A percentile compares a stretch with the other conserved stretches of the same genome.
phyloP scores from a whole-genome alignment of 78 protist genomes.

The Dictyostelium firmibasis region DNA sequence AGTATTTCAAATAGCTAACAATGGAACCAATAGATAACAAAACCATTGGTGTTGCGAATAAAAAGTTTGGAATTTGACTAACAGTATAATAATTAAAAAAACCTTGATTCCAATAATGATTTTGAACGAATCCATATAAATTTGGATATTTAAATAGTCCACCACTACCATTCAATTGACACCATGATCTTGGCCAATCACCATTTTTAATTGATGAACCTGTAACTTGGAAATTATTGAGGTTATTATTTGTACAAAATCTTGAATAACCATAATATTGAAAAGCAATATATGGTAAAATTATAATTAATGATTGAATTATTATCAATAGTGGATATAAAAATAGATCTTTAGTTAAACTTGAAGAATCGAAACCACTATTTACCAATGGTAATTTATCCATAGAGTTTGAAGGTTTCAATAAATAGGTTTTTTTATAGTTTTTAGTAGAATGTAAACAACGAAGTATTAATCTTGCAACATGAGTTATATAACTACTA shows the following conservation, averaged over 20 bases:
- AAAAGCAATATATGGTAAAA: constrained; percentile 37
- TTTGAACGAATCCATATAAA: constrained; percentile 70
- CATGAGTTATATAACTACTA: not conserved
- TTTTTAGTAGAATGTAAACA: not conserved
- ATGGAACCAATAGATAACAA: constrained; percentile 10
- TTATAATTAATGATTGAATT: constrained; percentile 8
- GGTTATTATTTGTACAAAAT: not conserved
- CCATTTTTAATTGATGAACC: constrained; percentile 26
- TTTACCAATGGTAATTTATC: not conserved
- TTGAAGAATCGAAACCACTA: not conserved
- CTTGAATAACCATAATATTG: constrained; percentile 65
- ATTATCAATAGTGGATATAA: not conserved
- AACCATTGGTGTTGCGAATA: constrained; percentile 75
- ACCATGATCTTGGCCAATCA: constrained; percentile 67
- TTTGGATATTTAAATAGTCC: constrained; percentile 20
- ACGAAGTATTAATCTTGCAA: not conserved
- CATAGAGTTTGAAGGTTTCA: constrained; percentile 3
- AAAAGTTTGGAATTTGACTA: constrained; percentile 75
- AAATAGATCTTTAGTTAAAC: not conserved
- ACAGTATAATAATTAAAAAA: constrained; percentile 68
- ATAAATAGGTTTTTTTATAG: not conserved
- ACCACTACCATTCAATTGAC: not conserved
- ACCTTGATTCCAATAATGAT: constrained; percentile 80
- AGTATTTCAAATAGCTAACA: not conserved
- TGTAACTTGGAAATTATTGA: too few relatives aligned